Evolutionary conservation across 2,329 filamentous ascomycete genomes (phyloP), one percentile per base, ranked within the genome.

Genomic region (Scleromitrula shiraiana): DNA sequence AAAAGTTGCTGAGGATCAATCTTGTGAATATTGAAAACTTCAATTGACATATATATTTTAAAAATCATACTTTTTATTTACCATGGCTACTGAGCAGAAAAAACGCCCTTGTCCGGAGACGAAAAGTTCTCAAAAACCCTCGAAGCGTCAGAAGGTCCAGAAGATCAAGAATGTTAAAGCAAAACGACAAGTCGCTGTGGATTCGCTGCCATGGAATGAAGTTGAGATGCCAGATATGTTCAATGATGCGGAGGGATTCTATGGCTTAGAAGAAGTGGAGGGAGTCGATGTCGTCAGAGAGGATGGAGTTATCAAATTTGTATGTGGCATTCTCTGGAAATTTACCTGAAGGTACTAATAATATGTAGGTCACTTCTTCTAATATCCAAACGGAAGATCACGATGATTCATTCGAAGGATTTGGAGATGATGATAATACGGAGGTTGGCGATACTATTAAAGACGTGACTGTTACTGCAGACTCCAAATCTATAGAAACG

Each of bases 161-260:
- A 48, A 51, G 22, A 40, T 50, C 15, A 46, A 40, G 24, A 46
- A 53, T 14, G 26, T 23, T 20, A 39, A 51, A 20, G 50, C 51
- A 14, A 72, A 67, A 59, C 65, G 65, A 35, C 61, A 69, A 2
- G 67, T 77, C 19, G 67, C 70, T 36, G 65, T 72, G 24, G 66
- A 73, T 53, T 67, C 73, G 1, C 66, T 83, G 36, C 64, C 68
- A 63, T 83, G 80, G 80, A 71, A 76, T 57, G 65, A 71, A 32
- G 71, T 76, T 9, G 72, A 79, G 17, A 79, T 93, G 3, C 87
- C 88, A 6, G 85, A 90, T 61, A 81, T 85, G 62, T 73, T 90
- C 58, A 82, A 91, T 38, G 88, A 96, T 68, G 87, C 87, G n/a
- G 89, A 94, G 55, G 93, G 93, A 0, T 96, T 98, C 65, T 94